Base-by-base conservation (phyloP, 345 rosid species). In the Aquilaria malaccensis region DNA sequence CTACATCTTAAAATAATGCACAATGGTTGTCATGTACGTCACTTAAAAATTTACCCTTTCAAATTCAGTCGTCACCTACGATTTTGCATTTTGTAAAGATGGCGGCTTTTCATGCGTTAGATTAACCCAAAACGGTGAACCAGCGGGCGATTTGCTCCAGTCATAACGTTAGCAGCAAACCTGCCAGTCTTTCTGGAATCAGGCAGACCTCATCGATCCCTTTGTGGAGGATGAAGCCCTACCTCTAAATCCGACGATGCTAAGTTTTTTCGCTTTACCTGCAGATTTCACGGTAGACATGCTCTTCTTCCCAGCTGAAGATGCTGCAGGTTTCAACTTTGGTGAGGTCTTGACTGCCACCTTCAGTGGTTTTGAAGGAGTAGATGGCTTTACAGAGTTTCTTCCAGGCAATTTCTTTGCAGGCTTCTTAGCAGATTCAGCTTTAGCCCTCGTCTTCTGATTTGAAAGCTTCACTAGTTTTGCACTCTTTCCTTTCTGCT, bases 231-330 rank as follows among this genome's bases (percentile, higher is more conserved):
- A 74, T 50, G 93, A 76, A 33, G 79, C 72, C 45, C 82, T 75
- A 6, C 95, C 96, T 54, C 95, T 79, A 59, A 91, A 83, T 9
- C 91, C 87, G 64, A 88, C 96, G 45, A 91, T 90, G 33, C 74
- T 79, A 50, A 88, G 72, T 76, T 91, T 91, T 29, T 69, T 70
- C 45, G 61, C 72, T 30, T 71, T 70, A 52, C 61, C 72, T 14
- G 71, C 61, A 46, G 75, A 61, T 67, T 56, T 70, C 45, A 3
- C 22, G 29, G 57, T 63, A 46, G 64, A 13, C 10, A 37, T 63
- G 60, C 30, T 63, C 22, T 58, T 74, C 74, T 72, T 81, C 54
- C 73, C 67, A 7, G 52, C 50, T 3, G 72, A 45, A 62, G 41
- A 62, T 52, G 50, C 7, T 7, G 37, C 50, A 52, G 66, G 10